Conservation (phyloP, 202 grass and related monocot genomes). For the Eragrostis tef region DNA sequence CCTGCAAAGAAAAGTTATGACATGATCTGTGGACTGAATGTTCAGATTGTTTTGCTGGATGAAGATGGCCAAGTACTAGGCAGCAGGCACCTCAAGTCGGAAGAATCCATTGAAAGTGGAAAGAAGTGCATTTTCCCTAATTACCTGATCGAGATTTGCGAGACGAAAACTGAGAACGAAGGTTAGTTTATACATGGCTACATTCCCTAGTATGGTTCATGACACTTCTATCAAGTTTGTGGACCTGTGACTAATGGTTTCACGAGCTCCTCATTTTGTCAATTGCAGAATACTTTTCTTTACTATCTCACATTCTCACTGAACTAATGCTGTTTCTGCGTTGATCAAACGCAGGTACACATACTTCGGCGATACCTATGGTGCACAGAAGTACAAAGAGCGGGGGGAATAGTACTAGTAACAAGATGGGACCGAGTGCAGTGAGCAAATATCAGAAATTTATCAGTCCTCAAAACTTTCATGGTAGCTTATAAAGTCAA, state of each 20-base stretch:
- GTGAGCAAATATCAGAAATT: conserved; percentile 46
- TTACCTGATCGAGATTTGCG: conserved; percentile 66
- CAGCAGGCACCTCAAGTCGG: conserved; percentile 65
- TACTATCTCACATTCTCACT: conserved; percentile 19
- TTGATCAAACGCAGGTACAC: conserved; percentile 16
- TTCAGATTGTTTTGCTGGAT: conserved; percentile 66
- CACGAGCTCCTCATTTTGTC: neutral
- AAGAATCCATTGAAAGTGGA: conserved; percentile 65
- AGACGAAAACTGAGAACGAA: conserved; percentile 39
- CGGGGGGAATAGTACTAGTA: conserved; percentile 23
- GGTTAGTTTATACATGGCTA: conserved; percentile 50
- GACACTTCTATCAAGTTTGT: neutral
- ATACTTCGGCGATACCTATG: conserved; percentile 18
- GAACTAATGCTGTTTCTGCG: conserved; percentile 23
- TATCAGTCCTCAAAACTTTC: conserved; percentile 32
- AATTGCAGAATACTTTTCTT: conserved; percentile 11
- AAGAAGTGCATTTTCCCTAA: conserved; percentile 59
- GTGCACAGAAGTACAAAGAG: neutral
- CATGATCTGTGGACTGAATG: conserved; percentile 32
- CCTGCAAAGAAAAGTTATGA: conserved; percentile 22
- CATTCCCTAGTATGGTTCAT: neutral
- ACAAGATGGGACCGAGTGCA: conserved; percentile 27
- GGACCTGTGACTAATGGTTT: neutral
- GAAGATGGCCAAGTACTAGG: conserved; percentile 63
- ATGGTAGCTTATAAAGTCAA: conserved; percentile 29